Evolutionary conservation across 768 basidiomycete species (phyloP).

Genomic region (Ramaria sp.): DNA sequence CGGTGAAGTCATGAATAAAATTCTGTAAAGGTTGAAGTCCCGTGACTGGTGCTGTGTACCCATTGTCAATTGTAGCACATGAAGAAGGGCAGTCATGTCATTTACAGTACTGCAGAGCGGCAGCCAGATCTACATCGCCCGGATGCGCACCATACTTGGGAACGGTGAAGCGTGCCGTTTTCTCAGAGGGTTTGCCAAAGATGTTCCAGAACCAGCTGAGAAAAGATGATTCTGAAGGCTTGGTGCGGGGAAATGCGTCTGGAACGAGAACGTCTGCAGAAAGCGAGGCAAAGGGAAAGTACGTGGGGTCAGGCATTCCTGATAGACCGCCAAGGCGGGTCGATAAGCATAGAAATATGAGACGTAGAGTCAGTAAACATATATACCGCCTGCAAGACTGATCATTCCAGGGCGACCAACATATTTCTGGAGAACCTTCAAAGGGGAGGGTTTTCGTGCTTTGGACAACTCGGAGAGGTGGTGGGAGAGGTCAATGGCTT

Average conservation of each 20-base stretch:
- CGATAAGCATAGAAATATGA: background rate
- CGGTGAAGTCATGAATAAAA: slow-evolving; percentile 48
- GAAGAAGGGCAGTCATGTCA: slow-evolving; percentile 8
- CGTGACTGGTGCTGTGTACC: slow-evolving; percentile 23
- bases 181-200: slow-evolving; percentile 31
- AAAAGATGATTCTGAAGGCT: slow-evolving; percentile 19
- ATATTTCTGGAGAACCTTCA: slow-evolving; percentile 62
- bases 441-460: slow-evolving; percentile 39
- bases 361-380: background rate
- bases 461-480: slow-evolving; percentile 52
- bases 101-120: slow-evolving; percentile 59
- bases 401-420: slow-evolving; percentile 42
- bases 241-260: slow-evolving; percentile 38
- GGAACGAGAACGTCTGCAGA: slow-evolving; percentile 41
- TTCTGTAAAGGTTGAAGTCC: slow-evolving; percentile 49
- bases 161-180: slow-evolving; percentile 39
- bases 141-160: slow-evolving; percentile 46
- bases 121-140: slow-evolving; percentile 46
- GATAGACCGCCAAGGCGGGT: background rate
- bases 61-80: background rate
- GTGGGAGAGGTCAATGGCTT: slow-evolving; percentile 59
- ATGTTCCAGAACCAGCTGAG: slow-evolving; percentile 53
- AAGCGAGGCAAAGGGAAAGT: slow-evolving; percentile 60
- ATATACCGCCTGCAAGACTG: slow-evolving; percentile 57
- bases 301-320: slow-evolving; percentile 58